phyloP scores from a whole-genome alignment of 768 basidiomycete genomes.

The Terana coerulea region DNA sequence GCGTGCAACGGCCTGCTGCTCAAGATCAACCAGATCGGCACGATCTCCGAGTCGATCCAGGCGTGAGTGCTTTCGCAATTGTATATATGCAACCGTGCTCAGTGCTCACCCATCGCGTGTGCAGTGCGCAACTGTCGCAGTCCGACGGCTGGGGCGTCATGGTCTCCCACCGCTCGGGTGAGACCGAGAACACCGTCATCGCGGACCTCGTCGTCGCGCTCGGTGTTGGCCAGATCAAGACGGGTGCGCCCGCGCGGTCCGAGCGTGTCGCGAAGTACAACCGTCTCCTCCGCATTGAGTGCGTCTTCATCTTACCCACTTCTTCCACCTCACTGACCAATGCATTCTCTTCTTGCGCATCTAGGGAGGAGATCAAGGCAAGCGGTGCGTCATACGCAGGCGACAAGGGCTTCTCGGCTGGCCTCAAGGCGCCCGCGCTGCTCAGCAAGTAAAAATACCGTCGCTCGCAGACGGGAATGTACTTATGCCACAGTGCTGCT shows the following conservation, averaged over 20 bases:
- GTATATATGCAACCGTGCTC: not conserved
- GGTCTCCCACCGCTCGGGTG: conserved; percentile 98
- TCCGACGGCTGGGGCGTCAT: conserved; percentile 99
- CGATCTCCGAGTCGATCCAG: conserved; percentile 98
- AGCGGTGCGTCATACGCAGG: conserved; percentile 71
- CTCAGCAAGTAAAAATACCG: conserved; percentile 41
- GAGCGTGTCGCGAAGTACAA: conserved; percentile 99
- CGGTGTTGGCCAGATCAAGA: conserved; percentile 94
- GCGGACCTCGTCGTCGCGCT: conserved; percentile 95
- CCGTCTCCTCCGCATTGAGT: conserved; percentile 86
- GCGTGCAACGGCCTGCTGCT: conserved; percentile 98
- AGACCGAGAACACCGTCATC: conserved; percentile 97
- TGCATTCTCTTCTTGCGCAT: conserved; percentile 5
- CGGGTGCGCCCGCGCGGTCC: conserved; percentile 91
- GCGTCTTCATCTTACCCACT: conserved; percentile 29
- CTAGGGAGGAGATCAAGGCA: conserved; percentile 78
- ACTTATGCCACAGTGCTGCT: not conserved
- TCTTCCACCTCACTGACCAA: conserved; percentile 15
- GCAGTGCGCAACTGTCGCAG: conserved; percentile 90
- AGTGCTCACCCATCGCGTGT: not conserved
- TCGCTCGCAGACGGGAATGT: not conserved
- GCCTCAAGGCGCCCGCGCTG: conserved; percentile 67
- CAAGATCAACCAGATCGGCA: conserved; percentile 99
- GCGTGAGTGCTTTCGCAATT: conserved; percentile 71
- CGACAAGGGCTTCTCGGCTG: conserved; percentile 74